Evolutionary conservation across 768 basidiomycete genomes (phyloP), one percentile per base, ranked within the genome.

Genomic region (Boletus subcaerulescens): DNA sequence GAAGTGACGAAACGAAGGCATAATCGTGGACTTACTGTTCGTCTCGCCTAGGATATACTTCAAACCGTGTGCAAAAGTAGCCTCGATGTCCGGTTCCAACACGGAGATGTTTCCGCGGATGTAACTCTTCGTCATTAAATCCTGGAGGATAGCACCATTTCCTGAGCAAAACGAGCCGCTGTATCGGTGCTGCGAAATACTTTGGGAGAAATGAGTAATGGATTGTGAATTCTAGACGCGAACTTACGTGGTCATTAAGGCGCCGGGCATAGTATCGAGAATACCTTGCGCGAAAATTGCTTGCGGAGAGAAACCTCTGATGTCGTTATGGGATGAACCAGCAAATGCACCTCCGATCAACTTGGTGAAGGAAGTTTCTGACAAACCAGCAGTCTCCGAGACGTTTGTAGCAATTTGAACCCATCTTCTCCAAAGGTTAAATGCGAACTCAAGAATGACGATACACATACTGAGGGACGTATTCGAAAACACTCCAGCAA

Each of bases 101-200:
- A 60, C 39, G 3, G 79, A 72, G 32, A 89, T 66, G 61, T 89
- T 89, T 39, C 80, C 70, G 59, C 85, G 74, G 29, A 82, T 75
- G 44, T 76, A 76, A 6, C 73, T 62, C 61, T 89, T 88, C 31
- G 78, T 80, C 85, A 88, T 87, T 48, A 89, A 71, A 57, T 85
- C 82, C 60, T 82, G 78, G 12, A 89, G 67, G 33, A 83, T 65
- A 24, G 78, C 79, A 24, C 72, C 74, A 40, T 66, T 77, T 15
- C 86, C 86, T 7, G 69, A 57, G 57, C 85, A 86, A 64, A 85
- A 87, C 3, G 80, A 79, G 13, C 85, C 84, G n/a, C 83, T 83
- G 61, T 76, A 76, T 12, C 65, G 65, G 52, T 74, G 73, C 57
- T 78, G 74, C 15, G 78, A 79, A 48, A 75, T 69, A 18, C 71